Conservation (phyloP, 23 red algal species). For the Gracilaria gracilis region DNA sequence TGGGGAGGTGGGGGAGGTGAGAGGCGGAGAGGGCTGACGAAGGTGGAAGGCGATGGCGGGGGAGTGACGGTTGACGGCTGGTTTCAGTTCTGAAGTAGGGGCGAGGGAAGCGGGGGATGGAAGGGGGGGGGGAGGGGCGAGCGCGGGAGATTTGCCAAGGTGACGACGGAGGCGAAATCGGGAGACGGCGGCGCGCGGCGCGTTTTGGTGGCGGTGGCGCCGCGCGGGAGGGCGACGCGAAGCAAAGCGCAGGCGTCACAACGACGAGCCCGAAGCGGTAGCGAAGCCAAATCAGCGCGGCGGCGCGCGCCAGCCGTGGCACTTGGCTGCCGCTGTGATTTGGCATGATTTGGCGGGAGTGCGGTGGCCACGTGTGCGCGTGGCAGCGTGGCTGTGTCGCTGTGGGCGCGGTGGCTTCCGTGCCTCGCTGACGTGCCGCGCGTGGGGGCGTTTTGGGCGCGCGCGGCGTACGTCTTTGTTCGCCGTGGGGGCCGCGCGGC, state of each 20-base stretch:
- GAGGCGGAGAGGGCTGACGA: neutral
- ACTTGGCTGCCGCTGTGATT: neutral
- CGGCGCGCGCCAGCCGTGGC: neutral
- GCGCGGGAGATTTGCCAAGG: constrained; percentile 23
- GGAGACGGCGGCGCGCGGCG: neutral
- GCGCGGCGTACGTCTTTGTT: neutral
- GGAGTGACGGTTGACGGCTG: neutral
- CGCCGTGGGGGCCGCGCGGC: neutral
- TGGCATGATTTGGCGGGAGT: constrained; percentile 24
- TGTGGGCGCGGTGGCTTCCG: neutral
- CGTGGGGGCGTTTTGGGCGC: neutral
- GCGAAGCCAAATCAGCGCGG: neutral
- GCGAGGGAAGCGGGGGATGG: neutral
- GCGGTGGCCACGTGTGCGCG: no score
- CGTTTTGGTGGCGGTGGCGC: neutral
- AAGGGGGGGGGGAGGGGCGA: neutral
- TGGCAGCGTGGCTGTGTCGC: no score
- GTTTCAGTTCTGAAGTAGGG: constrained; percentile 6
- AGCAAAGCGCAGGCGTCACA: no score
- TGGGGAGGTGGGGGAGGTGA: neutral
- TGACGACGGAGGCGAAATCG: neutral
- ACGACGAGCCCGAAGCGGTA: neutral
- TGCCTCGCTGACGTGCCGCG: neutral
- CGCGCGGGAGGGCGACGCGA: neutral
- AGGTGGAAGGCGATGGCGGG: neutral